Evolutionary conservation across 2,329 filamentous ascomycete genomes (phyloP).

Genomic region (Trichoderma oligosporum): DNA sequence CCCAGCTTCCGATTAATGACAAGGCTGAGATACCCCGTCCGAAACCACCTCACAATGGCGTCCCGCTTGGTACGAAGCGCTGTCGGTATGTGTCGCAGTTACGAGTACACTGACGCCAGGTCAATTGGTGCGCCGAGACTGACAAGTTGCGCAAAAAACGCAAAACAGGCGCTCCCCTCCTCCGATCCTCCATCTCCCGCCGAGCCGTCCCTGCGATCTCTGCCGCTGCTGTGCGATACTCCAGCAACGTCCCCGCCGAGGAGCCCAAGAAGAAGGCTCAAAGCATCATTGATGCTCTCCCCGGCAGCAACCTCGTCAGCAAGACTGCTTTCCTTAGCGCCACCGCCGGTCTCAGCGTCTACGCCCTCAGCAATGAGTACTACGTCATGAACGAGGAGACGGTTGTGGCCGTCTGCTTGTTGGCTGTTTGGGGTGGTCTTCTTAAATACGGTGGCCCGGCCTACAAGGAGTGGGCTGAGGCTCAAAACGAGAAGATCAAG

Average conservation of each 20-base stretch:
- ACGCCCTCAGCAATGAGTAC: constrained; percentile 98
- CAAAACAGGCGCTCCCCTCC: constrained; percentile 75
- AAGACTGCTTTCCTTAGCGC: constrained; percentile 97
- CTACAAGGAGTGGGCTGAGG: constrained; percentile 89
- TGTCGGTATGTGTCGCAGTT: constrained; percentile 65
- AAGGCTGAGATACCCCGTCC: constrained; percentile 49
- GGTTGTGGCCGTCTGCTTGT: constrained; percentile 85
- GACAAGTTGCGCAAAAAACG: constrained; percentile 25
- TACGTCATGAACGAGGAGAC: constrained; percentile 99
- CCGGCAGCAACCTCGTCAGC: constrained; percentile 85
- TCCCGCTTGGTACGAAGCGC: constrained; percentile 95
- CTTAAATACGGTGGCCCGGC: constrained; percentile 90
- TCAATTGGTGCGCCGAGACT: constrained; percentile 30
- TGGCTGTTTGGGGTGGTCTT: constrained; percentile 87
- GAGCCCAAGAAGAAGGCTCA: constrained; percentile 96
- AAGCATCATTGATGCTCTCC: constrained; percentile 88
- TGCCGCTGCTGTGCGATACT: constrained; percentile 63
- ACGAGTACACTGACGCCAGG: constrained; percentile 20
- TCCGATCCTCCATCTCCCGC: constrained; percentile 76
- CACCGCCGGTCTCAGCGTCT: constrained; percentile 82
- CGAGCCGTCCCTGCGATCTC: constrained; percentile 71
- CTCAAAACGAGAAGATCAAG: constrained; percentile 88
- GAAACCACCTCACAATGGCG: constrained; percentile 78
- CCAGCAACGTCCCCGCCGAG: constrained; percentile 74
- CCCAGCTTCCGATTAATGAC: constrained; percentile 44